Evolutionary conservation across 2,329 filamentous ascomycete species (phyloP).

Genomic region (Pseudonectria buxi): DNA sequence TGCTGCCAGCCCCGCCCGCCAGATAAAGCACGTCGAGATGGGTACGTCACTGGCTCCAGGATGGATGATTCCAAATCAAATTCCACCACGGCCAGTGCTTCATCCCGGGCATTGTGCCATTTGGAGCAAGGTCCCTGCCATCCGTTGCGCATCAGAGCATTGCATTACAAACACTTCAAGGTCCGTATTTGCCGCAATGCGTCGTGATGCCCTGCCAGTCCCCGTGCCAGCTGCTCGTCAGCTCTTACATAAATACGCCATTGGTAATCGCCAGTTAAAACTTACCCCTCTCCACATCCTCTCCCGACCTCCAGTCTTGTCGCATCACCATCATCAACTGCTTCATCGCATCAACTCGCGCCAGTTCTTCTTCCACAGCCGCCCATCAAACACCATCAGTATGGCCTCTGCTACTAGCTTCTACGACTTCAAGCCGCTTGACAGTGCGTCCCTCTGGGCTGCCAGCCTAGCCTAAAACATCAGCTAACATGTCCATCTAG

Average conservation of each 20-base stretch:
- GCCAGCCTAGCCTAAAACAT: background rate
- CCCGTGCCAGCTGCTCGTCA: background rate
- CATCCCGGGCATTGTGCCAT: too few species aligned
- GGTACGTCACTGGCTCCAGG: too few species aligned
- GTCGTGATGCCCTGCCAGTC: background rate
- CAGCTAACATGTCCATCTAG: conserved; percentile 19
- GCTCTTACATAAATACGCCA: background rate
- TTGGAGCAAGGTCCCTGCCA: too few species aligned
- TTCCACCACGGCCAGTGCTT: too few species aligned
- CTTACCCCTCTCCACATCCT: background rate
- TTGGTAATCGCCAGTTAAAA: background rate
- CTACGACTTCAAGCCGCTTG: conserved; percentile 77
- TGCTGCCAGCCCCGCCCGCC: too few species aligned
- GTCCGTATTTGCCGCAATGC: conserved; percentile 4
- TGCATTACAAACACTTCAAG: too few species aligned
- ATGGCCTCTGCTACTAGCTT: conserved; percentile 47
- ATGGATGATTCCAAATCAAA: too few species aligned
- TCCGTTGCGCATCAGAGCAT: too few species aligned
- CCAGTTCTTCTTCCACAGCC: background rate
- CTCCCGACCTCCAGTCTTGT: conserved; percentile 1
- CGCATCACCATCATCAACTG: conserved; percentile 2
- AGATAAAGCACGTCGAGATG: too few species aligned
- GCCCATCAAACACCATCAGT: conserved; percentile 9
- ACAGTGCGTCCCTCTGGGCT: conserved; percentile 52
- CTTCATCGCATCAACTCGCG: conserved; percentile 5